phyloP scores from a whole-genome alignment of 176 grass and related monocot genomes.

The Melocanna baccifera region DNA sequence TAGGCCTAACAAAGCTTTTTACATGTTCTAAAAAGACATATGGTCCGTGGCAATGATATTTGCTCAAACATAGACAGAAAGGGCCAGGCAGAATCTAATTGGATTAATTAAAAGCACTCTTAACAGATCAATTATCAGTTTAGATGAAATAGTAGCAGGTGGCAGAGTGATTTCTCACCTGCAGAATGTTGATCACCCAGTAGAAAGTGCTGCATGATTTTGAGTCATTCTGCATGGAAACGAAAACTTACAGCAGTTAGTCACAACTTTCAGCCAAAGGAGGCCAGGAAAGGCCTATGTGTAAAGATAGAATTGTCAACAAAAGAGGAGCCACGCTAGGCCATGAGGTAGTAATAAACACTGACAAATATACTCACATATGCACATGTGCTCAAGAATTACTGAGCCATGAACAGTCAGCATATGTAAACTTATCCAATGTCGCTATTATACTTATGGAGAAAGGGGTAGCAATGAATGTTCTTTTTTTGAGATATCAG shows the following conservation, averaged over 20 bases:
- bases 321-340: not conserved
- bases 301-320: not conserved
- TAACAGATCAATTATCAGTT: not conserved
- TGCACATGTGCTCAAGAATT: not conserved
- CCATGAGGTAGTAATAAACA: not conserved
- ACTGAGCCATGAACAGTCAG: not conserved
- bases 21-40: constrained; percentile 5
- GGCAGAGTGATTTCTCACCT: constrained; percentile 34
- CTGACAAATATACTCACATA: not conserved
- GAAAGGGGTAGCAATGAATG: not conserved
- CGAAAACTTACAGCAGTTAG: not conserved
- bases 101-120: not conserved
- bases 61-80: not conserved
- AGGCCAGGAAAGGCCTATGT: not conserved
- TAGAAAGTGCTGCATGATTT: constrained; percentile 78
- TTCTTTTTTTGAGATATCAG: not conserved
- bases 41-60: not conserved
- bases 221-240: constrained; percentile 52
- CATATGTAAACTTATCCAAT: not conserved
- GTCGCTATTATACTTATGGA: not conserved
- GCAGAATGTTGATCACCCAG: constrained; percentile 77
- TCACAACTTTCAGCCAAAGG: not conserved
- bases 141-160: not conserved
- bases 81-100: not conserved
- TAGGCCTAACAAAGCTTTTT: not conserved